Percentiles rank a stretch among this genome's conserved stretches.
Conservation (phyloP, 208 protist genomes). For the Leishmania aethiopica region DNA sequence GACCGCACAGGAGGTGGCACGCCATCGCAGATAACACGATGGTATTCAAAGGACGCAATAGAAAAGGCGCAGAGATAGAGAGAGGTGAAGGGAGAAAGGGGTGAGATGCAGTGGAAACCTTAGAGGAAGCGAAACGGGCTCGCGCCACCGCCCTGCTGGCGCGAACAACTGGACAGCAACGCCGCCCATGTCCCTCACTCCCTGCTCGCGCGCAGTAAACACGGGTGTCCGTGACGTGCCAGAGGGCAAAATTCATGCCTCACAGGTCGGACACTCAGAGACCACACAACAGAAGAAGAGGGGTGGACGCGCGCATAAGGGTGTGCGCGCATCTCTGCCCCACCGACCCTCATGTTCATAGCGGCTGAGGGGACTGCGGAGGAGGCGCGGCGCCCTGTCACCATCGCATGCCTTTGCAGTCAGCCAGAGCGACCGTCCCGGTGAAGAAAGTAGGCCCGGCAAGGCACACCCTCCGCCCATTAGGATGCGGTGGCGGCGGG, state of each 20-base stretch:
- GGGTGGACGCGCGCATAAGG: neutral
- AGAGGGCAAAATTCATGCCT: neutral
- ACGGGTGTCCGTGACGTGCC: neutral
- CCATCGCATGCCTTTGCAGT: neutral
- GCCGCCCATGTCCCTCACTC: neutral
- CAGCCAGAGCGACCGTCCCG: neutral
- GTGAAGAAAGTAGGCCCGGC: neutral
- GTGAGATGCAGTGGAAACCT: neutral
- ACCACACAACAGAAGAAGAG: neutral
- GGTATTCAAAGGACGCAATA: neutral
- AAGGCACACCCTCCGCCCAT: neutral
- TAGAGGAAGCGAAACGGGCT: neutral
- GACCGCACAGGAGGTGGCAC: neutral
- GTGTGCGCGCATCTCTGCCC: neutral
- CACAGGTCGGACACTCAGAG: neutral
- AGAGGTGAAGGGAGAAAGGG: neutral
- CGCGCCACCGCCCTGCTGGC: neutral
- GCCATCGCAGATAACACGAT: neutral
- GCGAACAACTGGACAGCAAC: neutral
- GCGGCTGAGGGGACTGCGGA: neutral
- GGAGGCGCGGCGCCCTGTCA: neutral
- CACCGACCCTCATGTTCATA: neutral
- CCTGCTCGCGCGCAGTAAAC: neutral
- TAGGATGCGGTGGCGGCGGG: neutral
- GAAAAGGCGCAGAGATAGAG: neutral